Conservation (phyloP, 2,329 filamentous ascomycete species). For the Intubia oerlemansii region DNA sequence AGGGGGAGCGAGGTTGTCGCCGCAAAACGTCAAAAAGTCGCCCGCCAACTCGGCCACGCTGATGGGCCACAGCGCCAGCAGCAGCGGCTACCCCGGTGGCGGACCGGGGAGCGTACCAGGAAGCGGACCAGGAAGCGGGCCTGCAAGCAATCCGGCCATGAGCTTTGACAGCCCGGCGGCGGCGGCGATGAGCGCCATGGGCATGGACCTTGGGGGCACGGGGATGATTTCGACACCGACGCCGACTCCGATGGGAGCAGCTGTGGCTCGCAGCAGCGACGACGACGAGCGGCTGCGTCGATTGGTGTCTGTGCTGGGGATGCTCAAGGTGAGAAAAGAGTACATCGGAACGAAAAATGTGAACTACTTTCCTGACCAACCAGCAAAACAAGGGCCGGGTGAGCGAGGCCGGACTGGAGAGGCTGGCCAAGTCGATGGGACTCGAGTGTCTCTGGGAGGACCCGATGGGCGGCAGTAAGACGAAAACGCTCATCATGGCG, state of each 20-base stretch:
- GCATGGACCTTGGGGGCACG: conserved; percentile 28
- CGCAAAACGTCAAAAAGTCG: conserved; percentile 42
- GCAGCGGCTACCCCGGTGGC: conserved; percentile 3
- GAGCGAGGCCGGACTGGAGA: conserved; percentile 54
- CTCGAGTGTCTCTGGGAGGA: conserved; percentile 41
- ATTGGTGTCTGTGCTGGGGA: conserved; percentile 27
- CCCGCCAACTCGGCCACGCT: conserved; percentile 30
- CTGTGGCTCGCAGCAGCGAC: conserved; percentile 16
- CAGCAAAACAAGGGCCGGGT: conserved; percentile 35
- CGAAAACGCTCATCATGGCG: conserved; percentile 36
- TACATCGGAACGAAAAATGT: no score
- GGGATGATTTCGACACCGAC: no score
- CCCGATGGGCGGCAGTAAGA: conserved; percentile 23
- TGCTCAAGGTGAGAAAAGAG: conserved; percentile 26
- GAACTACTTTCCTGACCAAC: conserved; percentile 3
- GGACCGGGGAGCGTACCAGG: background rate
- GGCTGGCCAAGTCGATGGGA: conserved; percentile 45
- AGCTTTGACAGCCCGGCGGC: conserved; percentile 45
- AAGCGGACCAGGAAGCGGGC: background rate
- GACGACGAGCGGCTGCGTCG: conserved; percentile 31
- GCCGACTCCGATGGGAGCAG: no score
- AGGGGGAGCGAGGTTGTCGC: conserved; percentile 38
- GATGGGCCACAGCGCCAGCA: conserved; percentile 20
- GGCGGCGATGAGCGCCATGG: conserved; percentile 35
- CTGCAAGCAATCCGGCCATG: conserved; percentile 19